Base-by-base conservation (phyloP, 352 stramenopile species). In the Phytophthora cryptogea region DNA sequence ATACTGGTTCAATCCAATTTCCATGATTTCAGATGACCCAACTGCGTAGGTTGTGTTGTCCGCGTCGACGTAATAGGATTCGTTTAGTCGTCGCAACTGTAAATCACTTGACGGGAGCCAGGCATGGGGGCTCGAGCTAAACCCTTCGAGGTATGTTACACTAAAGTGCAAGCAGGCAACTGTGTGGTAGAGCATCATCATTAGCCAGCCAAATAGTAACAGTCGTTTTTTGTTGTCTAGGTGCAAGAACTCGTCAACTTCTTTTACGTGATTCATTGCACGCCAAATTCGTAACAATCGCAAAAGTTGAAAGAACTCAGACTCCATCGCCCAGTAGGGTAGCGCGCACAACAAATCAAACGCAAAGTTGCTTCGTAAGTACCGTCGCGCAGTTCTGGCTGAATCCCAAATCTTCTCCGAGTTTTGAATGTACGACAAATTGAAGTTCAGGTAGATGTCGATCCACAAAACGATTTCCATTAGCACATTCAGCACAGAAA, bases 401-500 rank as follows among this genome's bases (percentile, higher is more conserved):
- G 80, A 78, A 54, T 80, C 71, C 33, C 45, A 67, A 53, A 90
- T 88, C 51, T 87, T 90, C 50, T 90, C 78, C 16, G 76, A 68
- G 39, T 84, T 65, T 35, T 80, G 52, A 13, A 75, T 46, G 54
- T 70, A 90, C 0, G 74, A 70, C 23, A 87, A 54, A 37, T 87
- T 90, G 8, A 86, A 72, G 35, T 83, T 87, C 0, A 82, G 16
- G 46, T 83, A 88, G 1, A 88, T 54, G 36, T 88, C 78, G 1
- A 55, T 26, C 68, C 66, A 83, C 17, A 90, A 40, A 0, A 68
- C 44, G 1, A 86, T 8, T 39, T 90, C 78, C 23, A 72, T 72
- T 13, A 78, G 16, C 2, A 61, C 36, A 37, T 81, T 83, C 8
- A 82, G 3, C 0, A 52, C 45, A 5, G 64, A 26, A n/a, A 86